phyloP scores from a whole-genome alignment of 176 grass and related monocot genomes.

The Hsuehochloa calcarea region DNA sequence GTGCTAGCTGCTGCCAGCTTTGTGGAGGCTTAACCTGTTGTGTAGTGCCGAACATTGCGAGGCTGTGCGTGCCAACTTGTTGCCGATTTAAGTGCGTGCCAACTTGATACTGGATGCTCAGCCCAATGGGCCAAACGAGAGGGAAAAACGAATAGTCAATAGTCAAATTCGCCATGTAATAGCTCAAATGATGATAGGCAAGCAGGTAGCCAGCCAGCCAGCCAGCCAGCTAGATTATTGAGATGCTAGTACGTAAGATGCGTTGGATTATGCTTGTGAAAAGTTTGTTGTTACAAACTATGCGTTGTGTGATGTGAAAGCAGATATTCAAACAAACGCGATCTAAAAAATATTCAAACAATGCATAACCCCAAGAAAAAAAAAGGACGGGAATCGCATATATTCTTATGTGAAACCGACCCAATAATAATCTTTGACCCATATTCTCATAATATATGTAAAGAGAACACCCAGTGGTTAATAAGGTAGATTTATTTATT shows the following conservation, averaged over 20 bases:
- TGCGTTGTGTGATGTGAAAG: background rate
- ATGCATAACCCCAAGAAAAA: background rate
- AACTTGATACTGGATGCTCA: too few relatives aligned
- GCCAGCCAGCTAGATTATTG: background rate
- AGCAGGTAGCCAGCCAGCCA: background rate
- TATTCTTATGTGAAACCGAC: background rate
- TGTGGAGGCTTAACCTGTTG: background rate
- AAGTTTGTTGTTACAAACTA: background rate
- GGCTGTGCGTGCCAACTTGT: background rate
- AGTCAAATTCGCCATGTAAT: background rate
- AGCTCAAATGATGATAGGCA: background rate
- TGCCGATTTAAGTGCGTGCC: background rate
- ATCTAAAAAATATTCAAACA: background rate
- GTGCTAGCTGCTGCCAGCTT: background rate
- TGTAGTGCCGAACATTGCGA: background rate
- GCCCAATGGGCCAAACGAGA: background rate
- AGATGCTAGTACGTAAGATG: background rate
- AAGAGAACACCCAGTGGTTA: background rate
- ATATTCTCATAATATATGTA: background rate
- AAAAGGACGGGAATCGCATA: background rate
- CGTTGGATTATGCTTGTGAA: background rate
- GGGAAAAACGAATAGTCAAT: background rate
- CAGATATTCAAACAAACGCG: background rate
- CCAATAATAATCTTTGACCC: background rate
- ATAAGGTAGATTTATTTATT: background rate